Evolutionary conservation across 2,329 filamentous ascomycete genomes (phyloP).

Genomic region (Pseudogymnoascus sp.): DNA sequence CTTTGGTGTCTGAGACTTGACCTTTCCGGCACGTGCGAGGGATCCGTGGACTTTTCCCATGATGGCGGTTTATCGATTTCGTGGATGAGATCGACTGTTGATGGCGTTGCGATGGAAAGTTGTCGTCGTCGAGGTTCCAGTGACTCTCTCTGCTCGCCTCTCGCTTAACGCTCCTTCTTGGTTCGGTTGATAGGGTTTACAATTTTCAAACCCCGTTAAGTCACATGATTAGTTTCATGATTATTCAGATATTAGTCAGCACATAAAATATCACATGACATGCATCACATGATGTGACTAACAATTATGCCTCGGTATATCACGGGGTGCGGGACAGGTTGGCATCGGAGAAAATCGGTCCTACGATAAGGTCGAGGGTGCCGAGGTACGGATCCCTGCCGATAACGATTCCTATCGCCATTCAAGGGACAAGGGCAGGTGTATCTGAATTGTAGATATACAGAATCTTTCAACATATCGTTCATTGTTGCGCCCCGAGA

Average conservation of each 20-base stretch:
- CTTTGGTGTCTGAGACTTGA: conserved; percentile 94
- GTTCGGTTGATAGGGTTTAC: conserved; percentile 8
- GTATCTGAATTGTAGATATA: not conserved
- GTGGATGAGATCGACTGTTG: conserved; percentile 8
- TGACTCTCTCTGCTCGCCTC: conserved; percentile 7
- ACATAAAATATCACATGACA: not conserved
- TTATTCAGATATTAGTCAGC: not conserved
- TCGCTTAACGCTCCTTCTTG: conserved; percentile 6
- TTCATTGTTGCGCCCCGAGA: not conserved
- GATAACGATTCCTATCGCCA: conserved; percentile 1
- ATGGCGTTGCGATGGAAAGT: conserved; percentile 8
- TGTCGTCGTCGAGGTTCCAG: conserved; percentile 7
- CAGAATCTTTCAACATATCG: not conserved
- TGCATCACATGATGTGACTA: not conserved
- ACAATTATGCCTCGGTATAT: not conserved
- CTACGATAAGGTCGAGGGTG: not conserved
- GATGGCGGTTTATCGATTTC: conserved; percentile 40
- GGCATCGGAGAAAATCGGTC: conserved; percentile 3
- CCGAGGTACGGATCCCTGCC: conserved; percentile 2
- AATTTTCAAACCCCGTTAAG: not conserved
- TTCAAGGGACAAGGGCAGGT: not conserved
- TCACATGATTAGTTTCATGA: not conserved
- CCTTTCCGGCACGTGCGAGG: conserved; percentile 92
- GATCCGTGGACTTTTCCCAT: conserved; percentile 95
- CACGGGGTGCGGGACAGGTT: not conserved